Evolutionary conservation across 805 yeast species (phyloP).

Genomic region (Saturnispora quitensis): DNA sequence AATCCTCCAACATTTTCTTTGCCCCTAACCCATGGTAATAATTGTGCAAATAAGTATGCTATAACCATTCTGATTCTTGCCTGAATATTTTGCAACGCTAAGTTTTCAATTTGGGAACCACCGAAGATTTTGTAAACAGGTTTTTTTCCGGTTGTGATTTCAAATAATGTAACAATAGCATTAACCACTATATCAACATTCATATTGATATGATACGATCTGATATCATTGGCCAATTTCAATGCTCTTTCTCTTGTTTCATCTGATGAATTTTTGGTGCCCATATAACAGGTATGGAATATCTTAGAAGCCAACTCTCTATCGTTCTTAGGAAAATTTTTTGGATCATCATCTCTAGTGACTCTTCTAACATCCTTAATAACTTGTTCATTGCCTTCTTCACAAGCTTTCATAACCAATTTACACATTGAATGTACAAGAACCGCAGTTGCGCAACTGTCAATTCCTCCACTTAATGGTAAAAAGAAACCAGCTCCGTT

Average conservation of each 20-base stretch:
- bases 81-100: constrained; percentile 94
- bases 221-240: constrained; percentile 63
- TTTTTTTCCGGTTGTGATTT: constrained; percentile 79
- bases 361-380: constrained; percentile 64
- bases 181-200: constrained; percentile 82
- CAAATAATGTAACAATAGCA: constrained; percentile 68
- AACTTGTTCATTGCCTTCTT: constrained; percentile 65
- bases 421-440: constrained; percentile 93
- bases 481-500: constrained; percentile 85
- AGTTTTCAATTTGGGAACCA: constrained; percentile 82
- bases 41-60: constrained; percentile 86
- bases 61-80: constrained; percentile 94
- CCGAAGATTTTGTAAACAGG: constrained; percentile 92
- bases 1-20: constrained; percentile 62
- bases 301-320: constrained; percentile 66
- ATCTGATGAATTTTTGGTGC: constrained; percentile 81
- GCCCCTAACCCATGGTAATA: constrained; percentile 90
- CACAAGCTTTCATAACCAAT: constrained; percentile 62
- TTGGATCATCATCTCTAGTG: constrained; percentile 38
- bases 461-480: constrained; percentile 96
- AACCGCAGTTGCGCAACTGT: constrained; percentile 94
- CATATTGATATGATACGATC: constrained; percentile 83
- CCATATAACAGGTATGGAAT: constrained; percentile 92
- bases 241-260: constrained; percentile 84
- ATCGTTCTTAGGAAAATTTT: constrained; percentile 54